Percentiles rank a stretch among this genome's conserved stretches.
These are phyloP conservation scores for Barnettozyma salicaria DNA, from an alignment of 805 yeast species.

Conservation along the genomic window DNA sequence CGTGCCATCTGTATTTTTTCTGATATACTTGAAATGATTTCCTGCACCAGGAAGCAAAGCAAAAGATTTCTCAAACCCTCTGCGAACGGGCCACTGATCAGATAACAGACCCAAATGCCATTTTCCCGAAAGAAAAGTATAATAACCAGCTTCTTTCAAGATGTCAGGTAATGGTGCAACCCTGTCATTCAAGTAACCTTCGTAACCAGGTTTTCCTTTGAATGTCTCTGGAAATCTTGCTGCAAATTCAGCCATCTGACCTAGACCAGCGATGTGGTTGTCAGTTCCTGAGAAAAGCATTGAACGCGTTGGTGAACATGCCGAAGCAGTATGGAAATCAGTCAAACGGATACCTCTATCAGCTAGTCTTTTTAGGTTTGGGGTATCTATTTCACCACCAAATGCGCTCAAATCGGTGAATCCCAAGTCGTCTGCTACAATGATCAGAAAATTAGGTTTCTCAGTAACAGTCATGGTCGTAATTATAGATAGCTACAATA, in stretches of 20 bases:
- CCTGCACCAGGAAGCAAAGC: constrained; percentile 51
- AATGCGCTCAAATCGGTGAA: constrained; percentile 49
- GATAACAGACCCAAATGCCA: constrained; percentile 52
- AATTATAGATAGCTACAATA: too few species aligned
- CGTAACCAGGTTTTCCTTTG: constrained; percentile 46
- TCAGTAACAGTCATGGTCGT: background rate
- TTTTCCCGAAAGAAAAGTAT: constrained; percentile 49
- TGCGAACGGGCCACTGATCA: constrained; percentile 41
- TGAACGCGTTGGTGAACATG: constrained; percentile 60
- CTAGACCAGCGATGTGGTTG: constrained; percentile 55
- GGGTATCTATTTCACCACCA: constrained; percentile 55
- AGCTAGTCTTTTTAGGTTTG: constrained; percentile 42
- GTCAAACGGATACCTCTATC: constrained; percentile 43
- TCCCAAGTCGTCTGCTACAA: constrained; percentile 59
- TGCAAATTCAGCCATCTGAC: constrained; percentile 49
- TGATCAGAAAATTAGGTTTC: constrained; percentile 38
- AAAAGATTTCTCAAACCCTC: constrained; percentile 48
- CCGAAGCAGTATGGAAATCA: constrained; percentile 58
- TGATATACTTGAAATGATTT: constrained; percentile 42
- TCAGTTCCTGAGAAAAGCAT: constrained; percentile 58
- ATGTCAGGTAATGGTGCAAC: constrained; percentile 52
- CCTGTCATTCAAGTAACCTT: constrained; percentile 44
- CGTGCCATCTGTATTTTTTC: constrained; percentile 7
- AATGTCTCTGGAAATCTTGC: constrained; percentile 32
- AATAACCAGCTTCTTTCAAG: constrained; percentile 37